A percentile compares a stretch with the other conserved stretches of the same genome.
These are phyloP conservation scores for Aspergillus sp. DNA, from an alignment of 2,329 filamentous ascomycete genomes.

Conservation along the genomic window DNA sequence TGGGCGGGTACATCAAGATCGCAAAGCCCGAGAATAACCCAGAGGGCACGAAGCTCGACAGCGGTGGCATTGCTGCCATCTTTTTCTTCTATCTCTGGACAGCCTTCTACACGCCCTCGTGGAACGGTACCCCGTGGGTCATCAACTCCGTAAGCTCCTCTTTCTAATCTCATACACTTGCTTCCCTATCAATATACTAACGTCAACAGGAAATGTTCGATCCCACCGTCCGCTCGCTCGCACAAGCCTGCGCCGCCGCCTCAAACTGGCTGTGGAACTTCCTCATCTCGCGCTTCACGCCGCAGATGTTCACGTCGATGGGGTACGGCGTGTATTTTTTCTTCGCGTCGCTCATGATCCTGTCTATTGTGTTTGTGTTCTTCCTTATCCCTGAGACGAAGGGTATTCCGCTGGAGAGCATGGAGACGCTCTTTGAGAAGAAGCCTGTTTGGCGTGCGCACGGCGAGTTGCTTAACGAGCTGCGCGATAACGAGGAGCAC, in stretches of 20 bases:
- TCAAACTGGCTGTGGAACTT: conserved; percentile 43
- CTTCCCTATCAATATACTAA: not conserved
- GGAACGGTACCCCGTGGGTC: conserved; percentile 77
- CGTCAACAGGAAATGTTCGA: conserved; percentile 65
- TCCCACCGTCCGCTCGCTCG: conserved; percentile 66
- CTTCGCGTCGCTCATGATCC: conserved; percentile 63
- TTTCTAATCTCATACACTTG: conserved; percentile 2
- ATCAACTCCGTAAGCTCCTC: conserved; percentile 56
- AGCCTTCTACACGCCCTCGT: conserved; percentile 69
- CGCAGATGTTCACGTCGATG: conserved; percentile 45
- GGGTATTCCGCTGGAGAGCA: conserved; percentile 62
- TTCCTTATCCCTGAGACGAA: conserved; percentile 66
- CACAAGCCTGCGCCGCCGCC: conserved; percentile 64
- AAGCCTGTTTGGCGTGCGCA: conserved; percentile 40
- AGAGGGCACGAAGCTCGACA: conserved; percentile 21
- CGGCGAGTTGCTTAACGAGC: conserved; percentile 28
- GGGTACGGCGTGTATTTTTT: conserved; percentile 66
- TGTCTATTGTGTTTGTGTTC: conserved; percentile 58
- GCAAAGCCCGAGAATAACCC: conserved; percentile 26
- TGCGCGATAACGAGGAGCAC: conserved; percentile 35
- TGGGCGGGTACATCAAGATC: conserved; percentile 40
- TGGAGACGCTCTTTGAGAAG: conserved; percentile 59
- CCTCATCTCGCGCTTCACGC: conserved; percentile 40
- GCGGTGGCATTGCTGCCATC: conserved; percentile 47
- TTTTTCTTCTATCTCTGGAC: conserved; percentile 76